phyloP scores from a whole-genome alignment of 352 stramenopile genomes.

The Pythium utonaiense region DNA sequence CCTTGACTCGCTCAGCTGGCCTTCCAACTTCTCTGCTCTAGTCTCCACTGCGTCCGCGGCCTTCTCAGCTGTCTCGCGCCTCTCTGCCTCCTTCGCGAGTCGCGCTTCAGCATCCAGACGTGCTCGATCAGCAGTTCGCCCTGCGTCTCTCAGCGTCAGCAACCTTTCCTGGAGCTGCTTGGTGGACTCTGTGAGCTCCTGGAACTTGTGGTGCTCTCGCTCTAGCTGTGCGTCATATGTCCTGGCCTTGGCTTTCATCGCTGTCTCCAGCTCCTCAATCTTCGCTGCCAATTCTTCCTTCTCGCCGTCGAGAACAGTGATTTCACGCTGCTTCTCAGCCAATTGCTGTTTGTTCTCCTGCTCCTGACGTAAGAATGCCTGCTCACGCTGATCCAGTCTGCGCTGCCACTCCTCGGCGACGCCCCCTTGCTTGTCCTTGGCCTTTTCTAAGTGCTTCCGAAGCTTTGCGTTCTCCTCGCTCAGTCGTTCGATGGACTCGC shows the following conservation, averaged over 20 bases:
- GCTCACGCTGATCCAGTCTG: constrained; percentile 35
- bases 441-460: constrained; percentile 44
- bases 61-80: constrained; percentile 43
- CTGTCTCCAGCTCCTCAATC: constrained; percentile 6
- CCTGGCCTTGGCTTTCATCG: constrained; percentile 18
- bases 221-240: constrained; percentile 11
- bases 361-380: constrained; percentile 55
- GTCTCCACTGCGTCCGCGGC: constrained; percentile 43
- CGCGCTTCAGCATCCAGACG: constrained; percentile 32
- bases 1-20: constrained; percentile 26
- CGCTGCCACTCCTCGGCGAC: constrained; percentile 34
- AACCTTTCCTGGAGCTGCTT: constrained; percentile 37
- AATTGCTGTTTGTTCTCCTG: constrained; percentile 40
- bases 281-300: constrained; percentile 21
- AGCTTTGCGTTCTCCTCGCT: constrained; percentile 47
- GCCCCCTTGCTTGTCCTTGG: constrained; percentile 38
- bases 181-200: constrained; percentile 25
- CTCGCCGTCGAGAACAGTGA: constrained; percentile 26
- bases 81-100: constrained; percentile 32
- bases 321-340: constrained; percentile 22
- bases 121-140: constrained; percentile 27
- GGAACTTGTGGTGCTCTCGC: constrained; percentile 21
- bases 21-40: constrained; percentile 33
- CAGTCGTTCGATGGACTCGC: constrained; percentile 32
- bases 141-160: constrained; percentile 23